phyloP scores from a whole-genome alignment of 1,284 basidiomycete species.

The Austroboletus rostrupii region DNA sequence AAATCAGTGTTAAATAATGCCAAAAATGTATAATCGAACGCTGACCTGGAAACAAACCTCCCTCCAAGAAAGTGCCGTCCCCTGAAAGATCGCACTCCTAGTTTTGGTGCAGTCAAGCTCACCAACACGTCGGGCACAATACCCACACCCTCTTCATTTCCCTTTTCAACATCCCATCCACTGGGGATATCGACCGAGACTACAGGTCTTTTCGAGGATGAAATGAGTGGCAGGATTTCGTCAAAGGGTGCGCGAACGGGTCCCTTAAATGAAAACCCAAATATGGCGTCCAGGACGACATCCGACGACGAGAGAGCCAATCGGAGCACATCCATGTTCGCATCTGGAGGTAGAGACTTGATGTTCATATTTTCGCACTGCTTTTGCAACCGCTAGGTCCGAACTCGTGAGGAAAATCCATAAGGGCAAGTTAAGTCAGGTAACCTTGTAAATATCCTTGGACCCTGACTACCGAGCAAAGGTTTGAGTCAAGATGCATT shows the following conservation, averaged over 20 bases:
- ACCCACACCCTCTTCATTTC: slow-evolving; percentile 56
- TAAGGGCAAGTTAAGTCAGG: neutral
- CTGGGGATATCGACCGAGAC: slow-evolving; percentile 94
- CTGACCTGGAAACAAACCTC: slow-evolving; percentile 83
- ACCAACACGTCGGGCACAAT: slow-evolving; percentile 77
- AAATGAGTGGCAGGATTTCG: slow-evolving; percentile 64
- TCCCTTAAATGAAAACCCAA: slow-evolving; percentile 94
- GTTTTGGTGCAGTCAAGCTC: slow-evolving; percentile 92
- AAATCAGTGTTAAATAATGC: slow-evolving; percentile 3
- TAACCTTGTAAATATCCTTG: slow-evolving; percentile 84
- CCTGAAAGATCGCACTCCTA: slow-evolving; percentile 72
- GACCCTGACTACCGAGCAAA: slow-evolving; percentile 59
- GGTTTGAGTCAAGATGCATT: slow-evolving; percentile 1
- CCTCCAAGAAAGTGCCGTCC: slow-evolving; percentile 81
- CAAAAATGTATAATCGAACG: slow-evolving; percentile 6
- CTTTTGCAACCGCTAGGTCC: slow-evolving; percentile 63
- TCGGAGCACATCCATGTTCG: slow-evolving; percentile 47
- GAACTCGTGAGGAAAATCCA: neutral
- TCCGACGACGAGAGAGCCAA: slow-evolving; percentile 63
- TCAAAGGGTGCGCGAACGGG: slow-evolving; percentile 90
- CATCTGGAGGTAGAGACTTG: slow-evolving; percentile 53
- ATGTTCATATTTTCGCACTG: slow-evolving; percentile 91
- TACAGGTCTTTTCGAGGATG: slow-evolving; percentile 66
- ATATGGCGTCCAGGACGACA: slow-evolving; percentile 92
- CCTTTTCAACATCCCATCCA: slow-evolving; percentile 91